Evolutionary conservation across 2,329 filamentous ascomycete genomes (phyloP).

Genomic region (Aspergillus carbonarius): DNA sequence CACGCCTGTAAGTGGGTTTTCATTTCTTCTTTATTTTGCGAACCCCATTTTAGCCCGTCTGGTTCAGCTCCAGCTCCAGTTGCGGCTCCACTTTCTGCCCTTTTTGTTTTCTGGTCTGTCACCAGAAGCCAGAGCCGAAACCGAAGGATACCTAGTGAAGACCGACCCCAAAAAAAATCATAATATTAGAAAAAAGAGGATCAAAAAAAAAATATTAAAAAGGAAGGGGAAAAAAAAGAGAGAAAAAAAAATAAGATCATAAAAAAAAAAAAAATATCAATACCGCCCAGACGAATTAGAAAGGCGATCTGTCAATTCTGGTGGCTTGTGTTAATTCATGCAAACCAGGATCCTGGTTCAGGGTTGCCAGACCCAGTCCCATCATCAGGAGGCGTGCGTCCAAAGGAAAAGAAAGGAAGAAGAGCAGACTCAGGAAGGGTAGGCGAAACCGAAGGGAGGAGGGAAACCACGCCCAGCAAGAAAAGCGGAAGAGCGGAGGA

Average conservation of each 20-base stretch:
- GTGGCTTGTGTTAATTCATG: conserved; percentile 19
- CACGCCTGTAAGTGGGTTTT: neutral
- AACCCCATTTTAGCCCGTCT: conserved; percentile 11
- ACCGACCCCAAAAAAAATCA: neutral
- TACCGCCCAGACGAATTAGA: conserved; percentile 5
- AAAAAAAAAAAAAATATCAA: conserved; percentile 13
- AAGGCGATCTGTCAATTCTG: conserved; percentile 32
- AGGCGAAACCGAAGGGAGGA: neutral
- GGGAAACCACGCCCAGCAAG: neutral
- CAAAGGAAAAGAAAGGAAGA: conserved; percentile 7
- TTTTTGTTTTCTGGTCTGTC: conserved; percentile 2
- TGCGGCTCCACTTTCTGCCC: conserved; percentile 15
- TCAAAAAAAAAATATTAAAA: neutral
- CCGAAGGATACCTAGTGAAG: neutral
- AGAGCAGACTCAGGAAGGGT: neutral
- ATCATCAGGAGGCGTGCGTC: conserved; percentile 14
- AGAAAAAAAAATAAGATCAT: conserved; percentile 3
- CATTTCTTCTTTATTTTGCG: conserved; percentile 11
- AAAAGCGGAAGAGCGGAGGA: neutral
- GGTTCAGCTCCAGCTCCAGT: conserved; percentile 8
- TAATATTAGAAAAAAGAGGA: neutral
- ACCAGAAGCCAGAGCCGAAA: conserved; percentile 4
- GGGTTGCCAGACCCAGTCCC: conserved; percentile 12
- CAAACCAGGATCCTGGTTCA: conserved; percentile 17
- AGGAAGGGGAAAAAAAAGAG: neutral